Conservation (phyloP, 2,329 filamentous ascomycete genomes). For the Sarocladium strictum region DNA sequence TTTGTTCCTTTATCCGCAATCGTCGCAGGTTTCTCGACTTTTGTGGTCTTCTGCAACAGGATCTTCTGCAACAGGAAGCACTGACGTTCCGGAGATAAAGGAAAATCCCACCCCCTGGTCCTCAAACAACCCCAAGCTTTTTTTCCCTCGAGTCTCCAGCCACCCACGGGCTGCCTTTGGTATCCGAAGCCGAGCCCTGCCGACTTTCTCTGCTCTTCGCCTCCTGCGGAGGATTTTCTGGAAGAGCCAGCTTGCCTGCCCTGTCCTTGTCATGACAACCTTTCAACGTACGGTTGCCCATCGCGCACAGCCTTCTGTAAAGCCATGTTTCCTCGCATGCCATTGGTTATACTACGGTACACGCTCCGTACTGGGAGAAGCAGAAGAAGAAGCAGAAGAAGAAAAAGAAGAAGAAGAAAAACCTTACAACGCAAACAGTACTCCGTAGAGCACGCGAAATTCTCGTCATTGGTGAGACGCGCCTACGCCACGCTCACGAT, state of each 20-base stretch:
- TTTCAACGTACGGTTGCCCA: no score
- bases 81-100: neutral
- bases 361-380: no score
- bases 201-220: neutral
- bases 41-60: neutral
- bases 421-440: no score
- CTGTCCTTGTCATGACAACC: neutral
- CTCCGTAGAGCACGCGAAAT: no score
- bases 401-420: no score
- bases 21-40: neutral
- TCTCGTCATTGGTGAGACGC: neutral
- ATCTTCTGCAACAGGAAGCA: constrained; percentile 1
- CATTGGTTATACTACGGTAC: no score
- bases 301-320: no score
- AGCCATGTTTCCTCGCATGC: no score
- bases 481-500: neutral
- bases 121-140: neutral
- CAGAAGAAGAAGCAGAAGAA: no score
- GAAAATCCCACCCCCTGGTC: neutral
- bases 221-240: constrained; percentile 1
- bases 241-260: neutral
- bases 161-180: neutral
- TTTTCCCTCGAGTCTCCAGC: neutral
- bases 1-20: neutral
- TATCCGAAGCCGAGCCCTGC: neutral